Evolutionary conservation across 164 flowering plant genomes (phyloP).

Genomic region (Paratinospora sagittata): DNA sequence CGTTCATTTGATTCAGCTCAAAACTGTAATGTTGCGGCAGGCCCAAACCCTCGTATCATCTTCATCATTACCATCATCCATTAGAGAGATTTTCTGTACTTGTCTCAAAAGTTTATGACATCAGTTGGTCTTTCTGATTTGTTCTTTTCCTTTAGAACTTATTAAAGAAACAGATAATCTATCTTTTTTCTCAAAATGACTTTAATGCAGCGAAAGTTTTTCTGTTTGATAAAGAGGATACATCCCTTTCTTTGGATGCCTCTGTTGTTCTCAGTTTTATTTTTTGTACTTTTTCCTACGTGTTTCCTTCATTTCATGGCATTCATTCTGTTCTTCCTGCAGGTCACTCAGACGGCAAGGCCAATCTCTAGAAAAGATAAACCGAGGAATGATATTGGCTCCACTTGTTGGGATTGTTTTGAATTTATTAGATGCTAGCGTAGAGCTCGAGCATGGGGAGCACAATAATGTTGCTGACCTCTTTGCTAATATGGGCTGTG

Average conservation of each 20-base stretch:
- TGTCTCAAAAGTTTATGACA: background rate
- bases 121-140: too few species aligned
- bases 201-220: background rate
- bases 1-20: background rate
- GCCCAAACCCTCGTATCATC: background rate
- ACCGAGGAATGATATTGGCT: conserved; percentile 79
- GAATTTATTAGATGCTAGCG: conserved; percentile 71
- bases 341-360: conserved; percentile 67
- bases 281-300: background rate
- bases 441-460: conserved; percentile 20
- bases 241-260: background rate
- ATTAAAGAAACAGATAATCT: too few species aligned
- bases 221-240: background rate
- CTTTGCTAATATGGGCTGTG: conserved; percentile 86
- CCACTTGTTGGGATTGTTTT: conserved; percentile 83
- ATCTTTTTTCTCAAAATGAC: too few species aligned
- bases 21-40: background rate
- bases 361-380: conserved; percentile 59
- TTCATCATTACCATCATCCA: background rate
- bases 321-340: conserved; percentile 11
- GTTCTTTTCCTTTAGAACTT: too few species aligned
- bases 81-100: background rate
- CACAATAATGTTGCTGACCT: conserved; percentile 59
- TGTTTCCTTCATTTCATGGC: background rate
- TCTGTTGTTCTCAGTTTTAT: background rate